Base-by-base conservation (phyloP, 192 early-diverging fungal species). In the Dissophora globulifera region DNA sequence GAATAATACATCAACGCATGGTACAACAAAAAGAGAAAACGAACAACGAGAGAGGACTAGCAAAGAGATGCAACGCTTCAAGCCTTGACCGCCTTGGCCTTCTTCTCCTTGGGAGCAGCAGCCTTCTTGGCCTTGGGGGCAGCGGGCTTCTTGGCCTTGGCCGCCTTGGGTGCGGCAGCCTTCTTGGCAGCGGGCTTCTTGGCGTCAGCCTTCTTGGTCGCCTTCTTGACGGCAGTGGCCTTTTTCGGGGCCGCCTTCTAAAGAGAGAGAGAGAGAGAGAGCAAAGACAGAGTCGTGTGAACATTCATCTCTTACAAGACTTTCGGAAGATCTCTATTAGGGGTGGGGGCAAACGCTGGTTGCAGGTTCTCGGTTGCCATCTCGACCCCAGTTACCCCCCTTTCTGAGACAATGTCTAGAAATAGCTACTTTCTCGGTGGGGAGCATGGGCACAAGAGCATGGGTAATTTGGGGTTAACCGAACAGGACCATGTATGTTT, bases 151-250 rank as follows among this genome's bases (percentile, higher is more conserved):
- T 45, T 26, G 17, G 35, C 35, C 35, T 6, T n/a, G 16, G 43
- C 17, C 43, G 10, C n/a, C 17, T 58, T 74, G 32, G 58, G 50
- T 16, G 61, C 62, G 32, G 70, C 47, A 33, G 58, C 59, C 59
- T 62, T 72, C 69, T 62, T 63, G 20, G 46, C 40, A 50, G 53
- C 48, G 13, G 55, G 47, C 71, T 75, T 75, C 71, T 75, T 66
- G 6, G 55, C 48, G 26, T 58, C 52, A 13, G 35, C 43, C 6
- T 4, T n/a, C 43, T 45, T 45, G 43, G 43, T n/a, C 15, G 43
- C 43, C 17, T 45, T 45, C 43, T 45, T 45, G 43, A n/a, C 17
- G 11, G 56, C 56, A n/a, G 56, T 38, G 29, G 56, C 56, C 38
- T 56, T 56, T 38, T 56, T 56, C 9, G 54, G 54, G 17, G 11